Percentiles rank a stretch among this genome's conserved stretches.
Evolutionary conservation across 495 filamentous ascomycete species (phyloP).

Genomic region (Massariosphaeria phaeospora): DNA sequence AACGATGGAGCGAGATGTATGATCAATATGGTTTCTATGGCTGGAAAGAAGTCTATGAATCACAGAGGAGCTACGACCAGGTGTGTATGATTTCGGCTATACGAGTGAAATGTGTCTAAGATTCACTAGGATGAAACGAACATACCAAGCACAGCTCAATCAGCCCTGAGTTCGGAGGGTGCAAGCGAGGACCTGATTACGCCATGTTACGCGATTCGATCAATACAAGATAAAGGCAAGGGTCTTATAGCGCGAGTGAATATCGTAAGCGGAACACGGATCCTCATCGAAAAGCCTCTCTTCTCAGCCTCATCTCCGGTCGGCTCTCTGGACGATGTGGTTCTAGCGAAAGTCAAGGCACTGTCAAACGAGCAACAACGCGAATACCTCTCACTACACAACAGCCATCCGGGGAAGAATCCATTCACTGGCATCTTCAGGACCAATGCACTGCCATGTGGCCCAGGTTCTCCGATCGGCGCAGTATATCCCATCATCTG

Average conservation of each 20-base stretch:
- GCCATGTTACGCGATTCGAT: no score
- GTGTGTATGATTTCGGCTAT: no score
- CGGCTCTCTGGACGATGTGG: constrained; percentile 30
- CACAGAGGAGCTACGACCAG: constrained; percentile 25
- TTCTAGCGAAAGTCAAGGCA: constrained; percentile 37
- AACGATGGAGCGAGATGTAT: constrained; percentile 13
- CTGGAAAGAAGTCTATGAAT: constrained; percentile 22
- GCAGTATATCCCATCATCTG: constrained; percentile 27
- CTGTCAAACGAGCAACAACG: constrained; percentile 41
- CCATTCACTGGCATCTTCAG: constrained; percentile 24
- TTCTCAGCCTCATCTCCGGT: constrained; percentile 35
- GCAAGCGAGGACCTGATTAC: no score
- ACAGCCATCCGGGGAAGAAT: constrained; percentile 40
- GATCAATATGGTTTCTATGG: constrained; percentile 13
- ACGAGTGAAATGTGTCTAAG: no score
- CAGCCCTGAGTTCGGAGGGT: no score
- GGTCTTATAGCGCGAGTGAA: constrained; percentile 40
- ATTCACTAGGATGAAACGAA: no score
- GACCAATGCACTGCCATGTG: constrained; percentile 28
- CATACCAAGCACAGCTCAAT: no score
- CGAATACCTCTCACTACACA: constrained; percentile 43
- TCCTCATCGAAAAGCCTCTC: constrained; percentile 43
- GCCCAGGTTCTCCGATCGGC: constrained; percentile 6
- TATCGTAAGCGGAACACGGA: constrained; percentile 42
- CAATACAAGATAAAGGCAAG: constrained; percentile 43